These are phyloP conservation scores for Thelephora aurantiotincta DNA, from an alignment of 768 basidiomycete species.

Conservation along the genomic window DNA sequence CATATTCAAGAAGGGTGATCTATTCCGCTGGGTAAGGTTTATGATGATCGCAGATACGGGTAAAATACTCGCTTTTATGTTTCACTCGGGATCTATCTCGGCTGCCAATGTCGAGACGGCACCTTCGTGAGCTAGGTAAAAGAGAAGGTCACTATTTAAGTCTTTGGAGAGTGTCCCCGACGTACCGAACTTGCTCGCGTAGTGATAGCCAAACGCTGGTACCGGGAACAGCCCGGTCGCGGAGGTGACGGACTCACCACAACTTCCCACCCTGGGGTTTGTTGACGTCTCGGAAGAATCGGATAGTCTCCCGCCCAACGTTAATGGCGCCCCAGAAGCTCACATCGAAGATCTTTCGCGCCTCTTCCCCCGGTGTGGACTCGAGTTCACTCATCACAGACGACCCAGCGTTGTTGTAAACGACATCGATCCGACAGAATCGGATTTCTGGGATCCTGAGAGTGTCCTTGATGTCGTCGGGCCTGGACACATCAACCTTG, in stretches of 20 bases:
- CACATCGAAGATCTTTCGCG: constrained; percentile 10
- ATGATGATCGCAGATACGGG: neutral
- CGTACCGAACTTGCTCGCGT: neutral
- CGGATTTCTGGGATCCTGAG: constrained; percentile 7
- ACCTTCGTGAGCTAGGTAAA: constrained; percentile 17
- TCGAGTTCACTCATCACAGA: constrained; percentile 10
- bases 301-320: constrained; percentile 19
- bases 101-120: constrained; percentile 14
- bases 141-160: neutral
- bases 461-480: constrained; percentile 6
- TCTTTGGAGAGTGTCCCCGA: neutral
- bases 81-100: constrained; percentile 22
- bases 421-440: constrained; percentile 14
- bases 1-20: constrained; percentile 11
- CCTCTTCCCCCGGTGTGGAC: constrained; percentile 5
- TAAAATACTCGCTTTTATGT: constrained; percentile 17
- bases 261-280: constrained; percentile 16
- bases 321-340: constrained; percentile 16
- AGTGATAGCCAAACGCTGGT: too few species aligned
- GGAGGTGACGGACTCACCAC: constrained; percentile 17
- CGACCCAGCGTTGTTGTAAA: constrained; percentile 14
- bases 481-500: constrained; percentile 11
- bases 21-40: neutral
- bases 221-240: constrained; percentile 2
- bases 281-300: constrained; percentile 23